Percentiles rank a stretch among this genome's conserved stretches.
These are phyloP conservation scores for Ceratocystis lukuohia DNA, from an alignment of 2,329 filamentous ascomycete genomes.

Conservation along the genomic window DNA sequence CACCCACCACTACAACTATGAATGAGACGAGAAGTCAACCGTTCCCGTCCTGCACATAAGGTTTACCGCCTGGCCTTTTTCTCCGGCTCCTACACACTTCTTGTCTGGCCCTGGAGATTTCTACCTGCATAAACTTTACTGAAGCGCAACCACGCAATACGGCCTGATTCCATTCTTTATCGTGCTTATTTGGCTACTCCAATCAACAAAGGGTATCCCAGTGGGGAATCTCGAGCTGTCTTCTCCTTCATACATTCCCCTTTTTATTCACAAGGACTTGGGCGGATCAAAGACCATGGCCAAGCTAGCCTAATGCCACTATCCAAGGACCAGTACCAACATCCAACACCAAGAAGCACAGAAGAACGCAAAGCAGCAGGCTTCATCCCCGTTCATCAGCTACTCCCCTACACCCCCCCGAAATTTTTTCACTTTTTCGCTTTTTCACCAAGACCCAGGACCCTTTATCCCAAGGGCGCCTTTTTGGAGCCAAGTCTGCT, in stretches of 20 bases:
- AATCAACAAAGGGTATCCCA: not conserved
- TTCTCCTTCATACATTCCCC: not conserved
- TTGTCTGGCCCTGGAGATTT: not conserved
- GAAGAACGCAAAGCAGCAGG: constrained; percentile 2
- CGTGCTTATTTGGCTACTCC: not conserved
- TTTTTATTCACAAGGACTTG: constrained; percentile 2
- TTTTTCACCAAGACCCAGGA: not conserved
- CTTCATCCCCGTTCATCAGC: constrained; percentile 9
- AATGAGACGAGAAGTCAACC: not conserved
- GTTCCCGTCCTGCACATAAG: constrained; percentile 1
- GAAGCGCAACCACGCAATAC: not conserved
- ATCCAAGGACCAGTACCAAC: constrained; percentile 4
- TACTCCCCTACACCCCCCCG: constrained; percentile 5
- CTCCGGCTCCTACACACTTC: constrained; percentile 1
- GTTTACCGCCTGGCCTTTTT: not conserved
- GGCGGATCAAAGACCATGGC: constrained; percentile 5
- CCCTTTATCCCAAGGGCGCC: constrained; percentile 3
- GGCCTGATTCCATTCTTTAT: not conserved
- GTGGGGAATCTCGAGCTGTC: not conserved
- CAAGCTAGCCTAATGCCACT: constrained; percentile 2
- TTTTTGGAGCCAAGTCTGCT: not conserved
- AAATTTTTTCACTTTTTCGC: not conserved
- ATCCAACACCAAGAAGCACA: constrained; percentile 5
- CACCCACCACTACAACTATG: not conserved
- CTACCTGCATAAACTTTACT: not conserved